Base-by-base conservation (phyloP, 2,329 filamentous ascomycete species). In the Xylariaceae sp. region DNA sequence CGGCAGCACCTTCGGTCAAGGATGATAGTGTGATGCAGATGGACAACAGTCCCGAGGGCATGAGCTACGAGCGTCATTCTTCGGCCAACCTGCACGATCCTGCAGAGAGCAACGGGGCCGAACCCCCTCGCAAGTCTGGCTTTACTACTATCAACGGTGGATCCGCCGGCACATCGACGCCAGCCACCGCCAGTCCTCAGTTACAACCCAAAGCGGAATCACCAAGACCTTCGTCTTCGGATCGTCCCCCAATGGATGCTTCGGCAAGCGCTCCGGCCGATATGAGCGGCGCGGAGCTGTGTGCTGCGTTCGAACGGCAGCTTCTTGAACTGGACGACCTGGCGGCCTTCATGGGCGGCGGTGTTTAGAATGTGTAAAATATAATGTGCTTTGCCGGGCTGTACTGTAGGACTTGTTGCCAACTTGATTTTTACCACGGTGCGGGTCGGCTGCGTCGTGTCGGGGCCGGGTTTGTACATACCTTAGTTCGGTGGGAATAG, bases 331-430 rank as follows among this genome's bases (percentile, higher is more conserved):
- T 85, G 5, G 82, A 85, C 62, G 82, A 85, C 66, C 77, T 85
- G 9, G 82, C 82, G 37, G 82, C 82, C 2, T 85, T 85, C 56
- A 85, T 85, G 82, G 82, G 82, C 17, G 82, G 82, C 17, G 82
- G 82, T 61, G 82, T 85, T 62, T 85, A 17, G 60, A 66, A 5
- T 15, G 50, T 8, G 30, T 9, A 47, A 13, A 17, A 17, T 18
- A n/a, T 44, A 35, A 10, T 51, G 11, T 56, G 9, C n/a, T 56
- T 51, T 48, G 30, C 47, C 56, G 51, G 53, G 49, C 37, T 10
- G 11, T 42, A 47, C 42, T 30, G 23, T 30, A 30, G 23, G 56
- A 45, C 44, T 17, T 53, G 13, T 34, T 37, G 15, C 18, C 17
- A 52, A 18, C 15, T 56, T 45, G 37, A 13, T 57, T 35, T 44